Conservation (phyloP, 2,329 filamentous ascomycete species). For the Aspergillus udagawae region DNA sequence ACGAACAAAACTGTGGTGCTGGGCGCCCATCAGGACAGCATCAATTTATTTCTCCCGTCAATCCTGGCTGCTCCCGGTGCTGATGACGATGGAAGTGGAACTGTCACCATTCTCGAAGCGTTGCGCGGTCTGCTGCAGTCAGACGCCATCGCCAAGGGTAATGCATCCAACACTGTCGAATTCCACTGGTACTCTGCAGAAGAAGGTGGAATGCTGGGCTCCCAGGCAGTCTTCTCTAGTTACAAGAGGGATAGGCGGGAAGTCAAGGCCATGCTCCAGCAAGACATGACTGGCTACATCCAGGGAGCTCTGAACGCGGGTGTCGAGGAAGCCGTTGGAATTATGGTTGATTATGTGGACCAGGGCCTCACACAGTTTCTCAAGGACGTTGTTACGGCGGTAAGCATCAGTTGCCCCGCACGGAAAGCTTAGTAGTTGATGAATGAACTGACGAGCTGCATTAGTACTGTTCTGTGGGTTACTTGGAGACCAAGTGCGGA, state of each 20-base stretch:
- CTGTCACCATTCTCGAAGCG: constrained; percentile 90
- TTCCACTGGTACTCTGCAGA: constrained; percentile 97
- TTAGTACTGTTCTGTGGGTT: constrained; percentile 83
- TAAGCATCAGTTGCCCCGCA: constrained; percentile 26
- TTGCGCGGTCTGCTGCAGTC: constrained; percentile 74
- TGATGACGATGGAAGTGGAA: constrained; percentile 92
- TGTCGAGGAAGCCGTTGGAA: constrained; percentile 77
- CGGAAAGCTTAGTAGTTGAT: not conserved
- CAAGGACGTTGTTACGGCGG: constrained; percentile 75
- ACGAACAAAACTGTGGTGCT: constrained; percentile 81
- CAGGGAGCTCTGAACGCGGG: constrained; percentile 79
- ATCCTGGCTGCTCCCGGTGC: constrained; percentile 82
- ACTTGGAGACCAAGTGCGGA: constrained; percentile 80
- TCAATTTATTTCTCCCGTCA: constrained; percentile 85
- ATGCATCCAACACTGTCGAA: constrained; percentile 80
- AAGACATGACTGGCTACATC: constrained; percentile 94
- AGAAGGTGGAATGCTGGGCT: constrained; percentile 81
- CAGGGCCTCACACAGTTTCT: constrained; percentile 79
- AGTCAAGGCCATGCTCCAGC: constrained; percentile 94
- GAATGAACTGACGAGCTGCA: constrained; percentile 8
- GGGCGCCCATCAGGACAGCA: constrained; percentile 90
- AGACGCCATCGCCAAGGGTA: constrained; percentile 65
- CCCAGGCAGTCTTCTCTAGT: constrained; percentile 79
- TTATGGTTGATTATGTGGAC: constrained; percentile 91
- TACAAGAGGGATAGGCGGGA: constrained; percentile 71